These are phyloP conservation scores for Pyronema omphalodes DNA, from an alignment of 495 filamentous ascomycete genomes.

Conservation along the genomic window DNA sequence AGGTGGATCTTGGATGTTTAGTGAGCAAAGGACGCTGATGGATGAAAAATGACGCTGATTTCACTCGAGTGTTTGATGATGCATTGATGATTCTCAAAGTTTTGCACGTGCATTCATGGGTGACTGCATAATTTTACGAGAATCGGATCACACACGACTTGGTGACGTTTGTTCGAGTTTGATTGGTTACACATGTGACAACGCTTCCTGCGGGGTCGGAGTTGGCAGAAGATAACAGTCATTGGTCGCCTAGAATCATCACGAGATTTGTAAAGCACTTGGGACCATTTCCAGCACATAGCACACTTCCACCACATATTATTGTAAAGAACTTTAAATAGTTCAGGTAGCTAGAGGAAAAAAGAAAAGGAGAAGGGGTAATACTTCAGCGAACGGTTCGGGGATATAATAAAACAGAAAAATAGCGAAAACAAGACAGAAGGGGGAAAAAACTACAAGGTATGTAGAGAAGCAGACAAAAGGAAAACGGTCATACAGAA, in stretches of 20 bases:
- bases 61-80: too few relatives aligned
- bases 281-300: not conserved
- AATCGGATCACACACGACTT: too few relatives aligned
- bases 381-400: not conserved
- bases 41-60: too few relatives aligned
- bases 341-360: not conserved
- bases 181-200: too few relatives aligned
- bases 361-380: constrained; percentile 1
- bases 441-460: constrained; percentile 6
- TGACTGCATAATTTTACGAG: too few relatives aligned
- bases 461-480: constrained; percentile 8
- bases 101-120: too few relatives aligned
- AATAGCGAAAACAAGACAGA: not conserved
- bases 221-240: too few relatives aligned
- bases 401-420: constrained; percentile 1
- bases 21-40: not conserved
- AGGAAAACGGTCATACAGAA: constrained; percentile 3
- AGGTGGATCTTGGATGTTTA: not conserved
- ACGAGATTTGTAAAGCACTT: too few relatives aligned
- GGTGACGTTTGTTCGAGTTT: too few relatives aligned
- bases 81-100: too few relatives aligned
- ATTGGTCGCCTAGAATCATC: too few relatives aligned
- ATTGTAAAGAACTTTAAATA: not conserved
- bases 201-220: too few relatives aligned
- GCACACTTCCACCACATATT: constrained; percentile 3